Base-by-base conservation (phyloP, 768 basidiomycete species). In the Dendrothele bispora region DNA sequence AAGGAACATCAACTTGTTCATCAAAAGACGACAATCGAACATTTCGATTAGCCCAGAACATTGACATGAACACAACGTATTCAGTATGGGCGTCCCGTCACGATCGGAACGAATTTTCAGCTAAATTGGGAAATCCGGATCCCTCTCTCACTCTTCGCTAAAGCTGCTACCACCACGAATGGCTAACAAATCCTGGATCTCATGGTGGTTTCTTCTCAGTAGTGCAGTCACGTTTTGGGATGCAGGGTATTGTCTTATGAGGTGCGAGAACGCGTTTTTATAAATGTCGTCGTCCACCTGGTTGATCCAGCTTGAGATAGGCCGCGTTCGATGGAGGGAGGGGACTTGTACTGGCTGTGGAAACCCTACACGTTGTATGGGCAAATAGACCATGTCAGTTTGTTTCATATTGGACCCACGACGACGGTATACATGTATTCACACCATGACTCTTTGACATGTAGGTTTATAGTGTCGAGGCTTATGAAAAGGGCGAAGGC, bases 261-360 rank as follows among this genome's bases (percentile, higher is more conserved):
- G 39, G 41, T 36, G 6, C 43, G 46, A 18, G 18, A 22, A 17
- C 15, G 30, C 30, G 24, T 39, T 42, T n/a, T 36, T 29, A 24
- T n/a, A 14, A n/a, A n/a, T n/a, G 78, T 76, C 52, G 68, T 82
- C 47, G 64, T 77, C 62, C 66, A 75, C 70, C 55, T 59, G 24
- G 27, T 41, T 35, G 29, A 46, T 32, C 35, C 50, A 17, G 17
- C 30, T 40, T 39, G 21, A 32, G 8, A 44, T 46, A 74, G 71
- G 40, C 72, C 73, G 22, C 68, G 71, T 39, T 73, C 72, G 2
- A 70, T 73, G 69, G 62, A 61, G 32, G 88, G 86, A 0, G 90
- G 90, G 2, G 88, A 91, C 67, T 72, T 91, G 30, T 80, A 88
- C 53, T 91, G 89, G 89, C 79, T 91, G 45, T 92, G 89, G 89